These are phyloP conservation scores for Tephrocybe sp. DNA, from an alignment of 768 basidiomycete species.

Conservation along the genomic window DNA sequence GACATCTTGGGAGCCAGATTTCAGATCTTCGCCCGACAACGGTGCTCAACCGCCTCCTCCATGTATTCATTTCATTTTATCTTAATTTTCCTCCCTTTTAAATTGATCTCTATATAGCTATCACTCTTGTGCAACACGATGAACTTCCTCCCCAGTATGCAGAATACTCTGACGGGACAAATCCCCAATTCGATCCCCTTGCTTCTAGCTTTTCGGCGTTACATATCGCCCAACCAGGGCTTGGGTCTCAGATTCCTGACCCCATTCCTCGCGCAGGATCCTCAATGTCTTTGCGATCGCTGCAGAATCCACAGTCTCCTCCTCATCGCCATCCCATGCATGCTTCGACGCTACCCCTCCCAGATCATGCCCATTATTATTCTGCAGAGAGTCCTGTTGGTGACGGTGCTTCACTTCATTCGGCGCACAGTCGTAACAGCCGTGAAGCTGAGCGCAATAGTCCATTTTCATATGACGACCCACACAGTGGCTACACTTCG, in stretches of 20 bases:
- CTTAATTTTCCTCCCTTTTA: not conserved
- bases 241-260: slow-evolving; percentile 28
- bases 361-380: slow-evolving; percentile 10
- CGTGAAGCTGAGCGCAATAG: slow-evolving; percentile 35
- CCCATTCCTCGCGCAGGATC: slow-evolving; percentile 54
- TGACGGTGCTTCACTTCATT: slow-evolving; percentile 26
- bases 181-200: slow-evolving; percentile 42
- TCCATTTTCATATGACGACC: slow-evolving; percentile 38
- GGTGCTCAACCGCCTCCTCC: slow-evolving; percentile 17
- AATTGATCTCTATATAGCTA: slow-evolving; percentile 8
- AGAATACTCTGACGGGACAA: slow-evolving; percentile 22
- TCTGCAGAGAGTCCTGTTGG: slow-evolving; percentile 9
- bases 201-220: slow-evolving; percentile 51
- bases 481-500: slow-evolving; percentile 20
- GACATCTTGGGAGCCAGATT: slow-evolving; percentile 12
- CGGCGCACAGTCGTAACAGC: slow-evolving; percentile 30
- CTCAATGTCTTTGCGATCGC: slow-evolving; percentile 49
- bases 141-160: slow-evolving; percentile 32
- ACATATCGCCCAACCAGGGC: slow-evolving; percentile 37
- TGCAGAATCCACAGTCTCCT: slow-evolving; percentile 21
- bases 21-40: slow-evolving; percentile 16
- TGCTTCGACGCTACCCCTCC: slow-evolving; percentile 38
- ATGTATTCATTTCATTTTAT: slow-evolving; percentile 14
- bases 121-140: slow-evolving; percentile 37
- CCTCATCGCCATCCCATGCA: slow-evolving; percentile 34